These are phyloP conservation scores for Draba incana DNA, from an alignment of 345 rosid genomes.

Conservation along the genomic window DNA sequence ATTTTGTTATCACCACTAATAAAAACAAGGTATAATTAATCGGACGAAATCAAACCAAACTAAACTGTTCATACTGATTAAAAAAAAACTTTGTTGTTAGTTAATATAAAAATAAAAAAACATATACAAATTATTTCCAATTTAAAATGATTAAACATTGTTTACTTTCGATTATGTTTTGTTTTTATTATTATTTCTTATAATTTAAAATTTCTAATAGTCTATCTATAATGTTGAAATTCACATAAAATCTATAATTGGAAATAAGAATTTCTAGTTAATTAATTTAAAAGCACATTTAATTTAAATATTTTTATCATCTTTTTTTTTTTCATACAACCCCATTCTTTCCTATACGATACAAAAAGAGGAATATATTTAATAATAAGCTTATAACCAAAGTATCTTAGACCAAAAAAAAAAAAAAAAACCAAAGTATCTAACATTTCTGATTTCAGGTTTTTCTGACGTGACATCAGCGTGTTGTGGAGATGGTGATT, in stretches of 20 bases:
- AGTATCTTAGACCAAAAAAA: too few species aligned
- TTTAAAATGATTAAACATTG: not conserved
- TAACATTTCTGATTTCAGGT: slow-evolving; percentile 45
- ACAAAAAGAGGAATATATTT: too few species aligned
- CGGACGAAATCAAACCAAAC: not conserved
- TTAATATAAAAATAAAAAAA: not conserved
- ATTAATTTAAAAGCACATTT: not conserved
- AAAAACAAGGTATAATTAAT: not conserved
- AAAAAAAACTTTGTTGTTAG: too few species aligned
- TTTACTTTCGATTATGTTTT: not conserved
- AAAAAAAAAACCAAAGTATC: not conserved
- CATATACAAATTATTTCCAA: not conserved
- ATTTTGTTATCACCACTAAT: not conserved
- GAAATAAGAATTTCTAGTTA: not conserved
- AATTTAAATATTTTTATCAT: not conserved
- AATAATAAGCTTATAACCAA: not conserved
- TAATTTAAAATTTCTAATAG: not conserved
- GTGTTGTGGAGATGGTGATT: slow-evolving; percentile 72
- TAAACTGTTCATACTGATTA: not conserved
- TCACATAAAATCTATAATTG: not conserved
- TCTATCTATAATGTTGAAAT: not conserved
- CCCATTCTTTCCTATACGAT: too few species aligned
- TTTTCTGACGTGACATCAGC: slow-evolving; percentile 65
- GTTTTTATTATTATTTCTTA: not conserved
- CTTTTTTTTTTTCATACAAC: too few species aligned